Base-by-base conservation (phyloP, 2,329 filamentous ascomycete genomes). In the Anthostomella pinea region DNA sequence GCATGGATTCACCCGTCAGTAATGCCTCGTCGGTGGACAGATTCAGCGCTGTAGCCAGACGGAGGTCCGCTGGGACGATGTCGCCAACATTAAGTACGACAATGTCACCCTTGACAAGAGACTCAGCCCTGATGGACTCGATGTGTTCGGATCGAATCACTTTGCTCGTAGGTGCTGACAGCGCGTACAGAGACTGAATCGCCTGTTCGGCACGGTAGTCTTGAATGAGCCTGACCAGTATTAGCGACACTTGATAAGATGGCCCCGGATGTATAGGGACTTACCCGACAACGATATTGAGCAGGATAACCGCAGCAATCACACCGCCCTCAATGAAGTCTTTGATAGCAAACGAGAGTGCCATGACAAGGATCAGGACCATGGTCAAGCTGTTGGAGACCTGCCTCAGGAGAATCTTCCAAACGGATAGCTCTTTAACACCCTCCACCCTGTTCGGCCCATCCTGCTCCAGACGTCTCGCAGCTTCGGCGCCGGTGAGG, bases 381-480 rank as follows among this genome's bases (percentile, higher is more conserved):
- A 84, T 71, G 47, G 83, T 87, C 64, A 87, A 69, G 67, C 82
- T 85, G 67, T 87, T 87, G 49, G 83, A 85, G 52, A 87, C 75
- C 68, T 87, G 83, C 58, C 82, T 83, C 65, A 87, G 64, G 66
- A 87, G 74, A 67, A 87, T 85, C 67, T 83, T 77, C 78, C 81
- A 85, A 64, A 83, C 56, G 63, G 83, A 86, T 66, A 83, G 66
- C 63, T 81, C 79, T 66, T 82, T 79, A 69, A 81, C 77, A 65
- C 79, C 77, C 64, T 83, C 77, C 68, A 87, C 77, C 59, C 74
- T 75, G 68, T 88, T 88, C 52, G 76, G 73, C 51, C 83, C 84
- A 74, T 85, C 69, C 58, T 73, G 70, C 61, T 66, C 64, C 56
- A 87, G 72, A 60, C 83, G 83, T 67, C 70, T 69, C 62, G 74